Evolutionary conservation across 2,329 filamentous ascomycete genomes (phyloP), one percentile per base, ranked within the genome.

Genomic region (Penicillium olsonii): DNA sequence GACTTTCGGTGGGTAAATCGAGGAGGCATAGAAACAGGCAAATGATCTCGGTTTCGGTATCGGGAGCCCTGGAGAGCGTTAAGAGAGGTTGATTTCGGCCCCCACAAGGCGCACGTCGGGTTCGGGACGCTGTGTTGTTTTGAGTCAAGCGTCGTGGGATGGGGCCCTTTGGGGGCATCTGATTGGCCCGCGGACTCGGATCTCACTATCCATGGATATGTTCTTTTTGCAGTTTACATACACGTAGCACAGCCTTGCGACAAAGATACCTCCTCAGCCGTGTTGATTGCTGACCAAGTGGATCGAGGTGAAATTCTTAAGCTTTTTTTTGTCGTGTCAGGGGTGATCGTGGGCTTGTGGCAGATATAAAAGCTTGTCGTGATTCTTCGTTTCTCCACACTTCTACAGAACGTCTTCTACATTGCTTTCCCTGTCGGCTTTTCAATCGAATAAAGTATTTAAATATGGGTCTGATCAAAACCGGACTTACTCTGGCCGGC

Each of bases 1-100:
- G 56, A 56, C 38, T 59, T 56, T n/a, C 54, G 54, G 38, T 56
- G 54, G 29, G 29, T 59, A 10, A 56, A 35, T 9, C 49, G 47
- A 10, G 54, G 56, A 19, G 54, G 49, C 56, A 59, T 59, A 4
- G 6, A 11, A 17, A 17, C 33, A 35, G n/a, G 19, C 18, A 39
- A 26, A 37, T 34, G 17, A 29, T 19, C 20, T 54, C 52, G 22
- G 22, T 24, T 24, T 24, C 29, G 52, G 45, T 45, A 46, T 54
- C 42, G 52, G 48, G 27, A n/a, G n/a, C n/a, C n/a, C n/a, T n/a
- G n/a, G 33, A 29, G 10, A 24, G 14, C 18, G 20, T 18, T 22
- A 27, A 15, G 24, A 37, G 26, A 26, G 33, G 33, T 34, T 35
- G 10, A 14, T 11, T 42, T 37, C 44, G 29, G 45, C 45, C 52